Evolutionary conservation across 1,284 basidiomycete genomes (phyloP).

Genomic region (Mycena sp.): DNA sequence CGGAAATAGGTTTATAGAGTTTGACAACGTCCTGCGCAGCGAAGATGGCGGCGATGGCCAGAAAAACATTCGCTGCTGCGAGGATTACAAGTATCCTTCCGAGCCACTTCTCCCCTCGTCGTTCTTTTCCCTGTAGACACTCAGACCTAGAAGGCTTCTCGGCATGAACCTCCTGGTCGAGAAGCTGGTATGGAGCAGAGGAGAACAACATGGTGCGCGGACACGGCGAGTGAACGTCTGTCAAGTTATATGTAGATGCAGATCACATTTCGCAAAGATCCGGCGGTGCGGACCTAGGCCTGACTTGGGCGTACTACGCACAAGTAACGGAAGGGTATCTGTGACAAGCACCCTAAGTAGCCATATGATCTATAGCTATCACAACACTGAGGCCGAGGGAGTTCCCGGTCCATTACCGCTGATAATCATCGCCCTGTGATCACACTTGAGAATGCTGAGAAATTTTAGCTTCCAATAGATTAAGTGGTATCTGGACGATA

Average conservation of each 20-base stretch:
- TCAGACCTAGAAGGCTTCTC: neutral
- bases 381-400: too few species aligned
- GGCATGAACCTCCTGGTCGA: neutral
- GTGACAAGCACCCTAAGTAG: too few species aligned
- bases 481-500: too few species aligned
- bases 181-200: conserved; percentile 1
- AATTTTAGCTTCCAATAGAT: too few species aligned
- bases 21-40: neutral
- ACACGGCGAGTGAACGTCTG: neutral
- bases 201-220: neutral
- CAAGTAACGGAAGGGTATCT: too few species aligned
- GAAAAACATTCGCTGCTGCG: conserved; percentile 1
- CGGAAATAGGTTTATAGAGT: neutral
- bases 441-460: too few species aligned
- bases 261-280: neutral
- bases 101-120: neutral
- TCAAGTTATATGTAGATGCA: too few species aligned
- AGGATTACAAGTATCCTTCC: neutral
- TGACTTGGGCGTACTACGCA: too few species aligned
- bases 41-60: conserved; percentile 7
- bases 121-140: neutral
- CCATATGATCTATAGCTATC: too few species aligned
- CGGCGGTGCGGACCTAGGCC: too few species aligned
- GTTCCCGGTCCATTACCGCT: too few species aligned
- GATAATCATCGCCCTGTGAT: too few species aligned